Evolutionary conservation across 345 rosid genomes (phyloP).

Genomic region (Salix exigua): DNA sequence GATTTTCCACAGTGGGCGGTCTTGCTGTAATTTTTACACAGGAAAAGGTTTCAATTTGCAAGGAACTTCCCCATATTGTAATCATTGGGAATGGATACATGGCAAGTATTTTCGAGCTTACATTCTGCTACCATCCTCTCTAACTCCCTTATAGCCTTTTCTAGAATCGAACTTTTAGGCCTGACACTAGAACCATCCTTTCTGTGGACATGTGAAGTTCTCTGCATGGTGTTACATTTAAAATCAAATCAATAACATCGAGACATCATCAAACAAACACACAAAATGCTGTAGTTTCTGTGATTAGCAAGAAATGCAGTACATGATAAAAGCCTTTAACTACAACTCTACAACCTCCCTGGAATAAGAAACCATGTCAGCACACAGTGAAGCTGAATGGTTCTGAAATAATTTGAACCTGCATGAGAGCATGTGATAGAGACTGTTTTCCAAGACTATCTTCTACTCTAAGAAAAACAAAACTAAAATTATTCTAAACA

Average conservation of each 20-base stretch:
- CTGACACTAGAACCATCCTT: slow-evolving; percentile 56
- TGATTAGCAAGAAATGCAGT: neutral
- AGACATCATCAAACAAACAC: neutral
- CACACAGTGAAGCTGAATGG: neutral
- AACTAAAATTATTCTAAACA: neutral
- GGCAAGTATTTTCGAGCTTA: slow-evolving; percentile 35
- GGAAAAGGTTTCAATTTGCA: slow-evolving; percentile 1
- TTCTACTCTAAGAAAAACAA: neutral
- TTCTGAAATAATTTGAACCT: neutral
- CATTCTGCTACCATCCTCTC: slow-evolving; percentile 90
- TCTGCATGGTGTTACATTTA: slow-evolving; percentile 31
- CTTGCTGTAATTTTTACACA: slow-evolving; percentile 54
- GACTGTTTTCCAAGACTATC: neutral
- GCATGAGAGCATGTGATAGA: neutral
- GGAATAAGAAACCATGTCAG: neutral
- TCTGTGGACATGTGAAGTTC: slow-evolving; percentile 42
- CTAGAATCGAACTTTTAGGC: slow-evolving; percentile 67
- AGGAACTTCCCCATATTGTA: neutral
- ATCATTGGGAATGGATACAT: neutral
- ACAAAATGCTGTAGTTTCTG: neutral
- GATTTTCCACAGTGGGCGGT: slow-evolving; percentile 69
- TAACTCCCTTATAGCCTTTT: slow-evolving; percentile 83
- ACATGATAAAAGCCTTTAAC: neutral
- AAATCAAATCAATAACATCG: slow-evolving; percentile 22
- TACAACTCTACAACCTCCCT: neutral